These are phyloP conservation scores for Penicillium paxilli DNA, from an alignment of 495 filamentous ascomycete species.

Conservation along the genomic window DNA sequence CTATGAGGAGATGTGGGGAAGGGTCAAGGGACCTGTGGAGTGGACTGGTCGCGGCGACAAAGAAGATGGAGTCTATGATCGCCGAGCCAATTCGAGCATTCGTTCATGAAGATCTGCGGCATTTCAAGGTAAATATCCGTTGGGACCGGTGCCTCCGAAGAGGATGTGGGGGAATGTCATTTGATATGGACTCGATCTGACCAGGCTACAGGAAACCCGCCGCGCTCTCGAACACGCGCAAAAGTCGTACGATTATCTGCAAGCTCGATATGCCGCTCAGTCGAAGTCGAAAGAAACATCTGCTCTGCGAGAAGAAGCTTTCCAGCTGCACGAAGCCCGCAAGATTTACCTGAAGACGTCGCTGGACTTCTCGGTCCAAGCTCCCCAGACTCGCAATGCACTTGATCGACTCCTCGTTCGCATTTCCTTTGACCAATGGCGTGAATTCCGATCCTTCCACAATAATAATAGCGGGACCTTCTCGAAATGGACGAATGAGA, in stretches of 20 bases:
- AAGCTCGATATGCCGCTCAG: conserved; percentile 78
- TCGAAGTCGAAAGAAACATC: conserved; percentile 93
- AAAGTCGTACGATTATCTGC: conserved; percentile 74
- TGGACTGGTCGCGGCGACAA: conserved; percentile 66
- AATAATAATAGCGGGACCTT: conserved; percentile 58
- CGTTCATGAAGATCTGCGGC: conserved; percentile 67
- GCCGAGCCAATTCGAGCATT: conserved; percentile 81
- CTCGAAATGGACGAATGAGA: conserved; percentile 67
- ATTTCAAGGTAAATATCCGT: conserved; percentile 55
- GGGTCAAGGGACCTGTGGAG: conserved; percentile 84
- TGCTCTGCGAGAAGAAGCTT: conserved; percentile 88
- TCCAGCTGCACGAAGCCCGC: conserved; percentile 90
- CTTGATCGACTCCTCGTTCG: conserved; percentile 85
- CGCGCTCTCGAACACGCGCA: conserved; percentile 76
- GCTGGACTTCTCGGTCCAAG: conserved; percentile 87
- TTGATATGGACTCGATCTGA: conserved; percentile 26
- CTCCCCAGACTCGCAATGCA: conserved; percentile 75
- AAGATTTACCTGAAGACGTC: conserved; percentile 88
- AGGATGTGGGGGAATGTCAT: conserved; percentile 24
- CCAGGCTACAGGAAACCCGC: conserved; percentile 65
- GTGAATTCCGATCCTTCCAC: conserved; percentile 70
- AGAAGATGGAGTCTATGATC: conserved; percentile 71
- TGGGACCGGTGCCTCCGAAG: not conserved
- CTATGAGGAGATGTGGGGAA: conserved; percentile 80
- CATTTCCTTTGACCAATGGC: conserved; percentile 82